Conservation (phyloP, 495 filamentous ascomycete species). For the Elaphomyces granulatus region DNA sequence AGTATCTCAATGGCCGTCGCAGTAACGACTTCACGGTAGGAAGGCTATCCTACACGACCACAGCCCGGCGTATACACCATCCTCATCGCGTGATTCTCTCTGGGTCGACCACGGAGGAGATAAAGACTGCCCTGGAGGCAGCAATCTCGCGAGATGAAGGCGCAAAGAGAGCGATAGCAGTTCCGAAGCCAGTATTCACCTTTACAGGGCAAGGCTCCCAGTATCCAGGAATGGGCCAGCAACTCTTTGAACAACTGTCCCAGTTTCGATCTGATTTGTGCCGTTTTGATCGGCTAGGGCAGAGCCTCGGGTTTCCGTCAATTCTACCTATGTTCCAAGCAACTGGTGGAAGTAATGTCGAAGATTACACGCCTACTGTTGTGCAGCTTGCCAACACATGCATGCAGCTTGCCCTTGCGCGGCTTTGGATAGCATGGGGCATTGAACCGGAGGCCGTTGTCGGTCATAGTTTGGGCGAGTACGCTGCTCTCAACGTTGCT, state of each 20-base stretch:
- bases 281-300: conserved; percentile 54
- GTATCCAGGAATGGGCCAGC: conserved; percentile 43
- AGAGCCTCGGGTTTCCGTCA: conserved; percentile 52
- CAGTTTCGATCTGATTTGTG: conserved; percentile 42
- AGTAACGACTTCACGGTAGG: conserved; percentile 17
- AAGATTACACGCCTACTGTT: conserved; percentile 54
- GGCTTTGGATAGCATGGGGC: conserved; percentile 68
- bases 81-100: conserved; percentile 52
- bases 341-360: conserved; percentile 26
- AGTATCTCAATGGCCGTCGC: conserved; percentile 14
- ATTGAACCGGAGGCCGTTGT: conserved; percentile 62
- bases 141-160: conserved; percentile 6
- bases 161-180: conserved; percentile 15
- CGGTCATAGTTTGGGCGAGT: conserved; percentile 81
- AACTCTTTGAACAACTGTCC: conserved; percentile 28
- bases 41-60: conserved; percentile 58
- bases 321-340: conserved; percentile 50
- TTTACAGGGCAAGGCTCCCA: conserved; percentile 39
- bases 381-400: conserved; percentile 65
- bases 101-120: conserved; percentile 21
- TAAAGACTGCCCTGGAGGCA: conserved; percentile 9
- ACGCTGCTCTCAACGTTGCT: conserved; percentile 69
- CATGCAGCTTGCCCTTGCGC: conserved; percentile 74
- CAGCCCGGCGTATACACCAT: conserved; percentile 73
- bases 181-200: conserved; percentile 35